Evolutionary conservation across 2,329 filamentous ascomycete genomes (phyloP).

Genomic region (Blastomyces emzantsi): DNA sequence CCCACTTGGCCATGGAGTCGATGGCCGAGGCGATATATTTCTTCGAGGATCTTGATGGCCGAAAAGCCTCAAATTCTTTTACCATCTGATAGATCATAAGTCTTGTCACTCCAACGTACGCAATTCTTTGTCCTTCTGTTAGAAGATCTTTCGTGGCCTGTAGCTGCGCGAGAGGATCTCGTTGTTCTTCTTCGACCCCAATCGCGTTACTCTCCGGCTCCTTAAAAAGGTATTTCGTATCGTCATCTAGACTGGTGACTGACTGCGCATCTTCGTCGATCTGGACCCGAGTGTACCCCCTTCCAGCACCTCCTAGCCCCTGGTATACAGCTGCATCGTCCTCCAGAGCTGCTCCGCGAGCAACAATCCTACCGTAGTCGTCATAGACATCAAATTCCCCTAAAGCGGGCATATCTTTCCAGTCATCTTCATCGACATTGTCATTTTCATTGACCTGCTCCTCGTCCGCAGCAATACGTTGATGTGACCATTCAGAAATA

Average conservation of each 20-base stretch:
- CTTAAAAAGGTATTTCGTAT: conserved; percentile 92
- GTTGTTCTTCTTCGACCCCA: conserved; percentile 62
- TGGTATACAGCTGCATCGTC: conserved; percentile 65
- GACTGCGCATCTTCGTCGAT: conserved; percentile 92
- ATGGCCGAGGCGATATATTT: conserved; percentile 61
- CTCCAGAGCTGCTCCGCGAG: conserved; percentile 62
- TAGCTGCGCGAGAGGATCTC: conserved; percentile 82
- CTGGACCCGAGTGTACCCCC: conserved; percentile 90
- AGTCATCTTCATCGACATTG: conserved; percentile 58
- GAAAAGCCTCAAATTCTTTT: conserved; percentile 54
- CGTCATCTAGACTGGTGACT: conserved; percentile 92
- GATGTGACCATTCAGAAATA: conserved; percentile 84
- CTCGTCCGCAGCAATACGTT: conserved; percentile 50
- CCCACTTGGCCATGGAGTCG: conserved; percentile 88
- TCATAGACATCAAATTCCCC: conserved; percentile 94
- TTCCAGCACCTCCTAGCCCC: conserved; percentile 78
- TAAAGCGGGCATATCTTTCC: conserved; percentile 92
- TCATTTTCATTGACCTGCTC: conserved; percentile 43
- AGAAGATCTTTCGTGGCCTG: conserved; percentile 92
- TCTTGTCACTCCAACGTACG: conserved; percentile 85
- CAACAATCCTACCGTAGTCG: conserved; percentile 80
- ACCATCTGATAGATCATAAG: conserved; percentile 72
- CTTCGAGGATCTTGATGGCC: conserved; percentile 54
- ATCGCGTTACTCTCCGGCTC: conserved; percentile 56
- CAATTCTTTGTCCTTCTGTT: conserved; percentile 90